Percentiles rank a stretch among this genome's conserved stretches.
These are phyloP conservation scores for Henningerozyma blattae DNA, from an alignment of 805 yeast genomes.

Conservation along the genomic window DNA sequence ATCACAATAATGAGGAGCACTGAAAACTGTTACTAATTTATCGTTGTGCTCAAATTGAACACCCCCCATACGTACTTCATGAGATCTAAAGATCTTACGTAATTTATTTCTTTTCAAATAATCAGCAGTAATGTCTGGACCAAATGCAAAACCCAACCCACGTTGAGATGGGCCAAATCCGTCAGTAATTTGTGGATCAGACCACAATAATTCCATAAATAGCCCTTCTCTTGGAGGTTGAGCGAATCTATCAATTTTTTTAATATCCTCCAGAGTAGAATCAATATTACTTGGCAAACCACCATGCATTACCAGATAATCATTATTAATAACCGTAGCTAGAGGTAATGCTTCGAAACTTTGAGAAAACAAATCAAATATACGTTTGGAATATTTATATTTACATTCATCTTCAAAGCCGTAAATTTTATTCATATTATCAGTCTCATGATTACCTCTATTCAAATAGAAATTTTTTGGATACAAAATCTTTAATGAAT, in stretches of 20 bases:
- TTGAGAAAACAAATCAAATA: constrained; percentile 75
- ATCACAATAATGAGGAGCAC: constrained; percentile 98
- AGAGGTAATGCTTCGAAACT: constrained; percentile 79
- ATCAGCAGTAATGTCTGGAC: constrained; percentile 80
- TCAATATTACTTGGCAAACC: constrained; percentile 77
- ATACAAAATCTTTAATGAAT: constrained; percentile 61
- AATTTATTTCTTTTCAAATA: constrained; percentile 66
- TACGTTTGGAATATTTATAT: constrained; percentile 69
- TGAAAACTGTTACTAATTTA: constrained; percentile 80
- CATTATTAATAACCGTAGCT: constrained; percentile 66
- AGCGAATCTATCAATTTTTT: constrained; percentile 55
- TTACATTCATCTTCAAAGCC: constrained; percentile 96
- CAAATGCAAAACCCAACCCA: constrained; percentile 93
- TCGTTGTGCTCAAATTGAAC: constrained; percentile 82
- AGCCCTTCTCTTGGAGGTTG: constrained; percentile 89
- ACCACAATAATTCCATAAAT: constrained; percentile 96
- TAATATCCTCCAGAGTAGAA: constrained; percentile 62
- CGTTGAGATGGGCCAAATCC: constrained; percentile 87
- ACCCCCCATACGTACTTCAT: constrained; percentile 90
- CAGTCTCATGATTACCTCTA: constrained; percentile 95
- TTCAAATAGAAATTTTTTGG: constrained; percentile 66
- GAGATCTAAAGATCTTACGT: constrained; percentile 79
- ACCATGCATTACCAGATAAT: constrained; percentile 88
- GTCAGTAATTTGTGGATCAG: constrained; percentile 73
- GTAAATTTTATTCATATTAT: constrained; percentile 91